Conservation (phyloP, 2,329 filamentous ascomycete species). For the Camillea tinctor region DNA sequence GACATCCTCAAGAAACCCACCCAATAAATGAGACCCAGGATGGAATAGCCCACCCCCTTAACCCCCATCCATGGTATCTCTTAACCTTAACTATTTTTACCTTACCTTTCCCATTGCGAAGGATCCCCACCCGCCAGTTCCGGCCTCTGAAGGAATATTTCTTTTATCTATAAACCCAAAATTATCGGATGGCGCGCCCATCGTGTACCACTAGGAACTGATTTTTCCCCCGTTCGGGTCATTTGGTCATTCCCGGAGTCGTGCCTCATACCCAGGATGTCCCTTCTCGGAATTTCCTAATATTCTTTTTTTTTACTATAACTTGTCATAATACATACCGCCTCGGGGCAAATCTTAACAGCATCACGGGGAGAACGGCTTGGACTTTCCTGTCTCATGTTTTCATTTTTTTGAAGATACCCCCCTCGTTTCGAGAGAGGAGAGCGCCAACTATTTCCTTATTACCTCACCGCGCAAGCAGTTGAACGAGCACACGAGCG, state of each 20-base stretch:
- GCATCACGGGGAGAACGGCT: conserved; percentile 27
- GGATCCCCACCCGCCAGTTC: not conserved
- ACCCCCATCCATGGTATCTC: conserved; percentile 4
- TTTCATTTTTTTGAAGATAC: conserved; percentile 33
- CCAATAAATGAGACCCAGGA: conserved; percentile 42
- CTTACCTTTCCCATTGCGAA: not conserved
- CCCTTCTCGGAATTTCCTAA: conserved; percentile 25
- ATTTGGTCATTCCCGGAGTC: conserved; percentile 20
- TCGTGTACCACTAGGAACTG: conserved; percentile 30
- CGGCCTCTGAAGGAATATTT: not conserved
- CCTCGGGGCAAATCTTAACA: conserved; percentile 28
- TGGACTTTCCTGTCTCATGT: conserved; percentile 31
- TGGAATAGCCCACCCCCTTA: no score
- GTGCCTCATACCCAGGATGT: conserved; percentile 22
- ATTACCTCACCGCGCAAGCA: conserved; percentile 20
- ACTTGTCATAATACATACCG: conserved; percentile 30
- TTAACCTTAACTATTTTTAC: conserved; percentile 4
- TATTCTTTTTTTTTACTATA: no score
- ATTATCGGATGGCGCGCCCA: conserved; percentile 25
- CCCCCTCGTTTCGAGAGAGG: conserved; percentile 25
- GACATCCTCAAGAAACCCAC: conserved; percentile 71
- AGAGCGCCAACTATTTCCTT: conserved; percentile 16
- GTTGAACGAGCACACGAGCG: conserved; percentile 22
- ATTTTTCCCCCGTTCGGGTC: conserved; percentile 20
- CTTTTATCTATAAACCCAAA: conserved; percentile 9